These are phyloP conservation scores for Sphaceloma murrayae DNA, from an alignment of 2,329 filamentous ascomycete genomes.

Conservation along the genomic window DNA sequence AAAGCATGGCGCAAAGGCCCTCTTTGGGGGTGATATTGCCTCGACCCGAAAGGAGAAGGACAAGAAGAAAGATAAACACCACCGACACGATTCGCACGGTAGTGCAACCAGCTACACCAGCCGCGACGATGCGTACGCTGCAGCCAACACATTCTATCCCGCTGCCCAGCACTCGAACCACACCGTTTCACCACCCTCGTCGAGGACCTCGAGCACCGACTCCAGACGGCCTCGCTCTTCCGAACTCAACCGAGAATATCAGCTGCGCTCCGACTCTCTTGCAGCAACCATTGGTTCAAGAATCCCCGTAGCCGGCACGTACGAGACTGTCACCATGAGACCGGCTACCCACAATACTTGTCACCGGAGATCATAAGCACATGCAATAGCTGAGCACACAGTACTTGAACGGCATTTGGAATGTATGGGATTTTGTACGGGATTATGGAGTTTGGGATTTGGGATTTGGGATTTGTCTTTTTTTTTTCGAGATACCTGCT, in stretches of 20 bases:
- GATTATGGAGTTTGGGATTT: conserved; percentile 1
- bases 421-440: neutral
- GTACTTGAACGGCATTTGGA: neutral
- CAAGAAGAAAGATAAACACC: conserved; percentile 8
- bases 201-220: conserved; percentile 1
- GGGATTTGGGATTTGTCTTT: neutral
- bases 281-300: conserved; percentile 2
- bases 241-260: conserved; percentile 1
- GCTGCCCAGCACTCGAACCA: neutral
- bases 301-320: neutral
- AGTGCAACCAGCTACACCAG: neutral
- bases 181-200: conserved; percentile 5
- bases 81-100: conserved; percentile 6
- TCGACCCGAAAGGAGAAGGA: too few species aligned
- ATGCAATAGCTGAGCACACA: neutral
- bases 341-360: neutral
- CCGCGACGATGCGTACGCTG: conserved; percentile 1
- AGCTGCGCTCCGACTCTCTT: neutral
- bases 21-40: conserved; percentile 2
- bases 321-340: neutral
- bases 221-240: conserved; percentile 4
- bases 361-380: neutral
- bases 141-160: conserved; percentile 3
- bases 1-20: conserved; percentile 1
- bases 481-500: conserved; percentile 11